phyloP scores from a whole-genome alignment of 805 yeast species.

The Kodamaea kaohsiungensis region DNA sequence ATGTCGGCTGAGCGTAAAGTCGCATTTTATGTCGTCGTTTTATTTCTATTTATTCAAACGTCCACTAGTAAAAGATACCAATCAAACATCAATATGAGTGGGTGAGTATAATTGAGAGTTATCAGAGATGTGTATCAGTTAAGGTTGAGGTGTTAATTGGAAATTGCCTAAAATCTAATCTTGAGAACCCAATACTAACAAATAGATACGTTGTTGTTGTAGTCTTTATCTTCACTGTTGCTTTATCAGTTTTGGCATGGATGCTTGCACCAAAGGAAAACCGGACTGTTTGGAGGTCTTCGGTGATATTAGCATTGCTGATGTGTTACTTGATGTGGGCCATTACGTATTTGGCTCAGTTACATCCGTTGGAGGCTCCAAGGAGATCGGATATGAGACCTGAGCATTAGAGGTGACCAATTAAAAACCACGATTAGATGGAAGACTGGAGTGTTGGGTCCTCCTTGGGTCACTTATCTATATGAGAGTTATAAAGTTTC shows the following conservation, averaged over 20 bases:
- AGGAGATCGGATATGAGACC: conserved; percentile 89
- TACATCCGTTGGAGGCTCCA: conserved; percentile 91
- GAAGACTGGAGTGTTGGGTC: neutral
- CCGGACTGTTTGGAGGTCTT: conserved; percentile 45
- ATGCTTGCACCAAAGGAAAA: conserved; percentile 80
- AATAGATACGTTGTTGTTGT: conserved; percentile 69
- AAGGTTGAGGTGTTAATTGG: neutral
- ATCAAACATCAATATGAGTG: conserved; percentile 38
- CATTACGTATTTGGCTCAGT: conserved; percentile 80
- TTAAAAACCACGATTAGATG: neutral
- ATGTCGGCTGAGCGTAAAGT: neutral
- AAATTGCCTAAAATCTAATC: neutral
- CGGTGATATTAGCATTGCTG: conserved; percentile 61
- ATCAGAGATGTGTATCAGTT: neutral
- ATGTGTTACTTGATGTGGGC: conserved; percentile 93
- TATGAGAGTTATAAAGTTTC: neutral
- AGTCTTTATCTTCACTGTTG: conserved; percentile 59
- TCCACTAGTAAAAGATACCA: neutral
- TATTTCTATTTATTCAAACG: neutral
- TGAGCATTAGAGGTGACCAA: conserved; percentile 37
- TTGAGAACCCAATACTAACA: conserved; percentile 12
- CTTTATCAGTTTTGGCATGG: conserved; percentile 74
- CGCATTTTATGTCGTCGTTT: neutral
- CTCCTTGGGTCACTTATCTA: neutral
- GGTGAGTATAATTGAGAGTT: conserved; percentile 32